These are phyloP conservation scores for Phytopythium cucurbitacearum DNA, from an alignment of 352 stramenopile genomes.

Conservation along the genomic window DNA sequence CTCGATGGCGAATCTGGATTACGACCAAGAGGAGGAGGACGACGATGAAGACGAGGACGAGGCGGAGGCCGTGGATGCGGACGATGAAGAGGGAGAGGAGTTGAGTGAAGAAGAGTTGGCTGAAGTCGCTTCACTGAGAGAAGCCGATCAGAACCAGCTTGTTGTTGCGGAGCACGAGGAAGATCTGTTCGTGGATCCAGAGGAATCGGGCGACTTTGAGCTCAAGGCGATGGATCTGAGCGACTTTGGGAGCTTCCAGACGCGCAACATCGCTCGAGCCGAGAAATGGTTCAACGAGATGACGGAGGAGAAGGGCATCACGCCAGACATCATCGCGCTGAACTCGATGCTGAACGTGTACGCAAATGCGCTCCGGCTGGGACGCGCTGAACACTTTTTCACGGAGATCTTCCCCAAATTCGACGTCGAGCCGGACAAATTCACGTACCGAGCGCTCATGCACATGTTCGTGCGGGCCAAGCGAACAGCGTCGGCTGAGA, in stretches of 20 bases:
- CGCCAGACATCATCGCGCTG: conserved; percentile 49
- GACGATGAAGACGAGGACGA: conserved; percentile 41
- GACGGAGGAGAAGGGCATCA: conserved; percentile 32
- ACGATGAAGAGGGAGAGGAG: conserved; percentile 22
- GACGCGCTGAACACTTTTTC: conserved; percentile 46
- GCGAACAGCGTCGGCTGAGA: conserved; percentile 47
- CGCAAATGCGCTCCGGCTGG: conserved; percentile 65
- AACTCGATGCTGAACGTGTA: conserved; percentile 80
- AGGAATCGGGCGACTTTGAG: conserved; percentile 45
- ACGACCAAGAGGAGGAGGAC: conserved; percentile 57
- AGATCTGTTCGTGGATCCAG: conserved; percentile 24
- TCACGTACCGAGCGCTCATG: conserved; percentile 76
- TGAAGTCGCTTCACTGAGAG: conserved; percentile 31
- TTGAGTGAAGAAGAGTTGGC: conserved; percentile 28
- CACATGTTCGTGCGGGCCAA: conserved; percentile 77
- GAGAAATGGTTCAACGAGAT: conserved; percentile 64
- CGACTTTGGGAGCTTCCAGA: conserved; percentile 72
- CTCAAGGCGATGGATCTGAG: conserved; percentile 47
- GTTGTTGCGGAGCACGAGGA: conserved; percentile 25
- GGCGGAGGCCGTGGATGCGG: conserved; percentile 31
- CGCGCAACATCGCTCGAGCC: conserved; percentile 58
- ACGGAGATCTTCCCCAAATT: conserved; percentile 43
- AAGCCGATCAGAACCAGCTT: conserved; percentile 23
- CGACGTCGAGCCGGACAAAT: conserved; percentile 38
- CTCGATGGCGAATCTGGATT: conserved; percentile 59